Base-by-base conservation (phyloP, 139 green algal species). In the Helicosporidium sp. region DNA sequence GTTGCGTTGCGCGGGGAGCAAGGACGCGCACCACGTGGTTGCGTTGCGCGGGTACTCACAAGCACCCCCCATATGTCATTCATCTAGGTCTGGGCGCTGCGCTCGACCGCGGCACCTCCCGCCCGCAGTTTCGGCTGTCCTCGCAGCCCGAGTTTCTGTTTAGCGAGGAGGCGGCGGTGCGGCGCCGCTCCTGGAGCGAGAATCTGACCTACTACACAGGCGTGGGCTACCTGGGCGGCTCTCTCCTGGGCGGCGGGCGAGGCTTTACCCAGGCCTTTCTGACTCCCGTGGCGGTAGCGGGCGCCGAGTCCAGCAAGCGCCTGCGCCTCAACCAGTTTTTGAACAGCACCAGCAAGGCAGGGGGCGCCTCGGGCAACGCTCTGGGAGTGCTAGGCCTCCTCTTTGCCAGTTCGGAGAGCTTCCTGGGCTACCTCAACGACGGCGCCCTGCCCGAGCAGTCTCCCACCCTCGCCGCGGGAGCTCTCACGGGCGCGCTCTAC, bases 131-230 rank as follows among this genome's bases (percentile, higher is more conserved):
- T 41, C 52, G 65, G 27, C 43, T 88, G 23, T 71, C 79, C 2
- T 51, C 73, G 26, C 69, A 75, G 34, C 76, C 82, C 6, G 80
- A 91, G 63, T 91, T 90, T 37, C 61, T 93, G 23, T 93, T 93
- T 34, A 69, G 68, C 37, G 82, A 92, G 51, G 81, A 93, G 49
- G 75, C 75, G n/a, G 50, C 64, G 0, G 76, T 82, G 5, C 62
- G 73, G 29, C 49, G 66, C 33, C 63, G 82, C 50, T 69, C 66
- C 46, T 93, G 82, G 78, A 69, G 63, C 7, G 80, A 93, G 34
- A 91, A 90, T 54, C 51, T 93, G 39, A 81, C 83, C 20, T 93
- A 88, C 43, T 93, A 93, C 57, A 87, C 78, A 2, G 82, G 82
- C 6, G 40, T 76, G 16, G 82, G 82, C 2, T 93, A 93, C 49